Conservation (phyloP, 495 filamentous ascomycete genomes). For the Lepraria neglecta region DNA sequence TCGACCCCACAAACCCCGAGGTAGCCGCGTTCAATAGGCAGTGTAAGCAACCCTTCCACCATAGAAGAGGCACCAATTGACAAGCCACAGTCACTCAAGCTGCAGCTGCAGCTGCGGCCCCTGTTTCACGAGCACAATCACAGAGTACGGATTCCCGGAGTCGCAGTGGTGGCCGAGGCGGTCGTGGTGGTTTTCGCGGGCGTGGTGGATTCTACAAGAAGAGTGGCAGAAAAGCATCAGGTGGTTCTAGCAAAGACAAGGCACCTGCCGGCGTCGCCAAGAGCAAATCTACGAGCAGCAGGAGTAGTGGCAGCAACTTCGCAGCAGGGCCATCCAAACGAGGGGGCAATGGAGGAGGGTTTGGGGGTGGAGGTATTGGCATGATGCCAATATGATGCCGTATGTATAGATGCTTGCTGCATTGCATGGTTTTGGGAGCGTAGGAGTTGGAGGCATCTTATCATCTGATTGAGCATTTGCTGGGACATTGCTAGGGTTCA, state of each 20-base stretch:
- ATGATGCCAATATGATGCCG: constrained; percentile 38
- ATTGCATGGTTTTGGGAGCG: neutral
- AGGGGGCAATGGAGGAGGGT: constrained; percentile 10
- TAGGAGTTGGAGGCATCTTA: constrained; percentile 2
- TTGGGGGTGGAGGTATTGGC: constrained; percentile 31
- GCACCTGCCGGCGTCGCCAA: constrained; percentile 16
- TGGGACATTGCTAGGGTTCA: neutral
- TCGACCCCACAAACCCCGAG: constrained; percentile 30
- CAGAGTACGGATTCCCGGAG: neutral
- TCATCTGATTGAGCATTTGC: neutral
- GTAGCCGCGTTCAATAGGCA: constrained; percentile 29
- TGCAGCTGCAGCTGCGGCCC: constrained; percentile 4
- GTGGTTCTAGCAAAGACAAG: neutral
- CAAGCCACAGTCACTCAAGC: constrained; percentile 13
- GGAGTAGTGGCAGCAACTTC: constrained; percentile 22
- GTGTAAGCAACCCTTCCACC: neutral
- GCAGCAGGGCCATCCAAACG: constrained; percentile 9
- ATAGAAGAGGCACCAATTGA: neutral
- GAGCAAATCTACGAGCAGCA: constrained; percentile 18
- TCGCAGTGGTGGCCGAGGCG: constrained; percentile 7
- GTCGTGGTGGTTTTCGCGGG: constrained; percentile 11
- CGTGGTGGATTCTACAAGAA: constrained; percentile 12
- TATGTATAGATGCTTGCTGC: constrained; percentile 5
- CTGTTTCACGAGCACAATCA: constrained; percentile 11
- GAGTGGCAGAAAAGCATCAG: constrained; percentile 12